Base-by-base conservation (phyloP, 2,329 filamentous ascomycete species). In the Periglandula ipomoeae region DNA sequence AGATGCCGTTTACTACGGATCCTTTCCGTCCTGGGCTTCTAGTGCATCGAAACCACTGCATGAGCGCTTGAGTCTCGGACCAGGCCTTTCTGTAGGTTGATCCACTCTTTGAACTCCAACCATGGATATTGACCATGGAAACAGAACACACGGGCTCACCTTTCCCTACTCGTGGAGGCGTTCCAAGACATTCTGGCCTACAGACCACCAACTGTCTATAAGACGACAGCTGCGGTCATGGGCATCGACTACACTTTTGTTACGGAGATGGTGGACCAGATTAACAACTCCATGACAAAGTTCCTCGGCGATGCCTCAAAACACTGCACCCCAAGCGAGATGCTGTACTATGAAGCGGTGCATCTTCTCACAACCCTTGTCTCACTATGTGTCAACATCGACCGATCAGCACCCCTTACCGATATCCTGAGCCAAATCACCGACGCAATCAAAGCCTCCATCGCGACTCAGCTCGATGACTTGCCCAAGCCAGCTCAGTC, bases 1-100 rank as follows among this genome's bases (percentile, higher is more conserved):
- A 2, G 70, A 72, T 41, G 66, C 65, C 1, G 71, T 76, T 2
- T 76, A 81, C 59, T 75, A 76, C 42, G 72, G 72, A 1, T 73
- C 74, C 0, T 70, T 80, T 43, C 72, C 76, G 0, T 69, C 69
- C 15, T 69, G 75, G 51, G 70, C 71, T 38, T 69, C 65, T 35
- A 61, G 60, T 15, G 56, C 62, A 17, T 60, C 59, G 1, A 54
- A 61, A 0, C 64, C 72, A 0, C 61, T 78, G 2, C 66, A 74
- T 38, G 60, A 72, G 11, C 61, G 69, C 2, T 60, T 80, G 5
- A 63, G 70, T n/a, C 58, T 77, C 20, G 78, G 78, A 0, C 76
- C 78, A 3, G 62, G 65, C 1, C 70, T 72, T 35, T 75, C 75
- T 11, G 76, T 80, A 64, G 44, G 70, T 61, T 39, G 19, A n/a